Evolutionary conservation across 2,329 filamentous ascomycete genomes (phyloP).

Genomic region (Alternaria tenuissima): DNA sequence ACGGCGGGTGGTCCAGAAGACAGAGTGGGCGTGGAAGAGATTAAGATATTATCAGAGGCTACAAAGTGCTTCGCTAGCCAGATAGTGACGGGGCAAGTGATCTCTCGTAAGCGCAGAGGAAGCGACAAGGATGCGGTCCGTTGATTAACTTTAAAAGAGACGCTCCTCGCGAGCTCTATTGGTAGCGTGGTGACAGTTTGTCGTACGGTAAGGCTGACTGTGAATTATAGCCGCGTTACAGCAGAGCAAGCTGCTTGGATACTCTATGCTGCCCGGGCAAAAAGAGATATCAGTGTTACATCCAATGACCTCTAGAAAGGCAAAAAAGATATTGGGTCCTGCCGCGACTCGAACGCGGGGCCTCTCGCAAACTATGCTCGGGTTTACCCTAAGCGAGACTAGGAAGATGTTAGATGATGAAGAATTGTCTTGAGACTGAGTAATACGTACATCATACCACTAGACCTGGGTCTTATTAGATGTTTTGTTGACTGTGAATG

Average conservation of each 20-base stretch:
- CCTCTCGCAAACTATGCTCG: slow-evolving; percentile 28
- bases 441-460: slow-evolving; percentile 11
- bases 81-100: neutral
- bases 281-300: neutral
- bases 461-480: slow-evolving; percentile 15
- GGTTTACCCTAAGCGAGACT: slow-evolving; percentile 16
- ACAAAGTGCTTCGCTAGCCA: neutral
- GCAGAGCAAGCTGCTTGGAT: neutral
- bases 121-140: neutral
- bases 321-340: slow-evolving; percentile 22
- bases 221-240: neutral
- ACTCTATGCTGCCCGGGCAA: neutral
- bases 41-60: neutral
- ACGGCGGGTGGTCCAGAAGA: neutral
- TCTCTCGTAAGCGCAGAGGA: neutral
- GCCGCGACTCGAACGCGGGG: slow-evolving; percentile 30
- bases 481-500: neutral
- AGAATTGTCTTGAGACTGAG: no score
- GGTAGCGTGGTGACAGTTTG: neutral
- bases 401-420: neutral
- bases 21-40: neutral
- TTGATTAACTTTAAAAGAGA: neutral
- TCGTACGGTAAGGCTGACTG: no score
- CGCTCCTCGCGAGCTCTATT: neutral
- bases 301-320: neutral